phyloP scores from a whole-genome alignment of 2,329 filamentous ascomycete genomes.

The Calonectria fujianensis region DNA sequence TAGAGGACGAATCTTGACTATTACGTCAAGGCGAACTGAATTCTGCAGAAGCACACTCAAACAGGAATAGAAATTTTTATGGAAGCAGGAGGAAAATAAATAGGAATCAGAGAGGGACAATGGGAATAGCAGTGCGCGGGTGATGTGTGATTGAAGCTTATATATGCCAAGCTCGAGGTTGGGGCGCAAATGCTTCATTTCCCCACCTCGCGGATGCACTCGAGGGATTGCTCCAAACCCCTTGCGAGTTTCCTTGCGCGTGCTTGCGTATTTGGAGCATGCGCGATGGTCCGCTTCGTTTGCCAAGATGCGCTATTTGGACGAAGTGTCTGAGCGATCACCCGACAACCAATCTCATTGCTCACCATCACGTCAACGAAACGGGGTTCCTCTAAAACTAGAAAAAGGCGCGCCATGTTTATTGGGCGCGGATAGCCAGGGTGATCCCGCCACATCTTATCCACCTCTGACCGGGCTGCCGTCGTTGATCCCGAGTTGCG shows the following conservation, averaged over 20 bases:
- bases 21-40: no score
- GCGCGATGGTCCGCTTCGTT: conserved; percentile 11
- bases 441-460: conserved; percentile 13
- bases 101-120: background rate
- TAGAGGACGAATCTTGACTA: no score
- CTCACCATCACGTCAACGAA: conserved; percentile 12
- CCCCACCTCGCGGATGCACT: conserved; percentile 5
- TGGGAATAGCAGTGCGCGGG: background rate
- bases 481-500: conserved; percentile 13
- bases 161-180: conserved; percentile 13
- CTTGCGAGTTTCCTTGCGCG: background rate
- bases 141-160: conserved; percentile 17
- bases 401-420: background rate
- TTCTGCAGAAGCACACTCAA: no score
- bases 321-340: conserved; percentile 23
- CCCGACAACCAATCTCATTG: conserved; percentile 1
- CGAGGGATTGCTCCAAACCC: background rate
- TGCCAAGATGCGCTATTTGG: conserved; percentile 14
- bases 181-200: background rate
- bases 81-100: no score
- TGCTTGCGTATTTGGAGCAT: conserved; percentile 8
- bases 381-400: background rate
- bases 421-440: conserved; percentile 5
- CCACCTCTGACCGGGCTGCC: background rate
- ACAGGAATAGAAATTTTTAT: background rate